These are phyloP conservation scores for Pseudopithomyces maydicus DNA, from an alignment of 2,329 filamentous ascomycete species.

Conservation along the genomic window DNA sequence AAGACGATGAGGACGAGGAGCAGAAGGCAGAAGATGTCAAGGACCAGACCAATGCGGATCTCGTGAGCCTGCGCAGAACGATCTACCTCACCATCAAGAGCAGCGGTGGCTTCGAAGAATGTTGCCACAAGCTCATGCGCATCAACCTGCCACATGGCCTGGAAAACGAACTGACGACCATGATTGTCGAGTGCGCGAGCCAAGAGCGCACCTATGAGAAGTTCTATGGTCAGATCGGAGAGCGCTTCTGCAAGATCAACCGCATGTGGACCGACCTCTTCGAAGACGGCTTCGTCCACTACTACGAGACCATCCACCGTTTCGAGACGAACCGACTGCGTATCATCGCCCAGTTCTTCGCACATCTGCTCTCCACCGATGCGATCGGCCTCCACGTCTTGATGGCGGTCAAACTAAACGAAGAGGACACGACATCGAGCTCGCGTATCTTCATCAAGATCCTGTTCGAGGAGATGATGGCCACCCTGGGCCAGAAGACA, in stretches of 20 bases:
- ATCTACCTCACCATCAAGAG: slow-evolving; percentile 99
- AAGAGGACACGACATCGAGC: slow-evolving; percentile 95
- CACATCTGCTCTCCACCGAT: slow-evolving; percentile 85
- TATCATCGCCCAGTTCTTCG: slow-evolving; percentile 95
- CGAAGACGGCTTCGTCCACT: slow-evolving; percentile 85
- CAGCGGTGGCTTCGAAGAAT: slow-evolving; percentile 94
- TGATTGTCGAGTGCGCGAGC: slow-evolving; percentile 96
- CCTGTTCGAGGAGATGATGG: slow-evolving; percentile 87
- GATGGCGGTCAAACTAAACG: slow-evolving; percentile 83
- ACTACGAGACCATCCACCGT: slow-evolving; percentile 96
- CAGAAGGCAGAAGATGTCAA: slow-evolving; percentile 92
- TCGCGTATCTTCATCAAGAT: slow-evolving; percentile 99
- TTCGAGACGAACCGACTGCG: slow-evolving; percentile 94
- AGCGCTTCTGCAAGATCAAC: slow-evolving; percentile 95
- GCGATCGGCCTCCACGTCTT: slow-evolving; percentile 92
- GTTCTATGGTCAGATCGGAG: slow-evolving; percentile 92
- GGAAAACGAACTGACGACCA: slow-evolving; percentile 89
- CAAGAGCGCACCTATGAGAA: slow-evolving; percentile 98
- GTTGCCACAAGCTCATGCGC: slow-evolving; percentile 90
- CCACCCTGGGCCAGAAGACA: slow-evolving; percentile 83
- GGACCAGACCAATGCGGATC: slow-evolving; percentile 93
- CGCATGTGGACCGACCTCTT: slow-evolving; percentile 93
- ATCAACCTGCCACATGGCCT: slow-evolving; percentile 85
- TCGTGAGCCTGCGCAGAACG: slow-evolving; percentile 89
- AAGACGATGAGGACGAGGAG: slow-evolving; percentile 75